Conservation (phyloP, 371 early-diverging fungal genomes). For the Saksenaea vasiformis region DNA sequence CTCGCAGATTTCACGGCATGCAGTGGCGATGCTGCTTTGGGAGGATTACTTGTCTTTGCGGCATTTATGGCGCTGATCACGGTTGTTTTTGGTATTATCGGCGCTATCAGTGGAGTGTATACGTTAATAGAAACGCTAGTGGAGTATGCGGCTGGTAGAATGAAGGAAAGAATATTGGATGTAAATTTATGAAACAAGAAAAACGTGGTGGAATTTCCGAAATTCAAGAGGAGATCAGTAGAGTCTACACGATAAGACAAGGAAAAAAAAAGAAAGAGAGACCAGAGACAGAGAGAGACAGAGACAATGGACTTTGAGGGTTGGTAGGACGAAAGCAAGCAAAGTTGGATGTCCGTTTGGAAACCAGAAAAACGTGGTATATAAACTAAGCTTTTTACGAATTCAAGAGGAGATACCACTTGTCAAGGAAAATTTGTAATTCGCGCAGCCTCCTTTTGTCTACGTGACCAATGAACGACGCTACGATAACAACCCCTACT, state of each 20-base stretch:
- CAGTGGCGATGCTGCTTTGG: constrained; percentile 28
- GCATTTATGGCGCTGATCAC: constrained; percentile 14
- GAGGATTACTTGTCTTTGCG: constrained; percentile 24
- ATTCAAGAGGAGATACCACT: too few relatives aligned
- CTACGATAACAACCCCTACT: too few relatives aligned
- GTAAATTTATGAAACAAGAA: constrained; percentile 6
- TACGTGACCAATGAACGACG: too few relatives aligned
- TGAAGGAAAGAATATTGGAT: constrained; percentile 6
- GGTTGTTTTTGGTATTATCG: constrained; percentile 29
- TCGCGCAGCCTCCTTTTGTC: too few relatives aligned
- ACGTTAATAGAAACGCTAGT: constrained; percentile 19
- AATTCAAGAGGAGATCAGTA: neutral
- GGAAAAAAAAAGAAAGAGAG: too few relatives aligned
- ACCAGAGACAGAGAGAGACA: neutral
- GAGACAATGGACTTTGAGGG: constrained; percentile 18
- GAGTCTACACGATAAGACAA: too few relatives aligned
- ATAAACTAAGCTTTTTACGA: neutral
- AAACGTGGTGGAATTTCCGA: neutral
- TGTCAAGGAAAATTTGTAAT: too few relatives aligned
- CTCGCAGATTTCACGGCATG: constrained; percentile 23
- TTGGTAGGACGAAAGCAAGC: constrained; percentile 10
- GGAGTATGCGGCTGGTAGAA: constrained; percentile 21
- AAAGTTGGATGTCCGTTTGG: neutral
- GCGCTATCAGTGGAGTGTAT: constrained; percentile 27
- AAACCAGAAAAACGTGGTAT: constrained; percentile 2